Evolutionary conservation across 352 stramenopile genomes (phyloP).

Genomic region (Phytophthora megakarya): DNA sequence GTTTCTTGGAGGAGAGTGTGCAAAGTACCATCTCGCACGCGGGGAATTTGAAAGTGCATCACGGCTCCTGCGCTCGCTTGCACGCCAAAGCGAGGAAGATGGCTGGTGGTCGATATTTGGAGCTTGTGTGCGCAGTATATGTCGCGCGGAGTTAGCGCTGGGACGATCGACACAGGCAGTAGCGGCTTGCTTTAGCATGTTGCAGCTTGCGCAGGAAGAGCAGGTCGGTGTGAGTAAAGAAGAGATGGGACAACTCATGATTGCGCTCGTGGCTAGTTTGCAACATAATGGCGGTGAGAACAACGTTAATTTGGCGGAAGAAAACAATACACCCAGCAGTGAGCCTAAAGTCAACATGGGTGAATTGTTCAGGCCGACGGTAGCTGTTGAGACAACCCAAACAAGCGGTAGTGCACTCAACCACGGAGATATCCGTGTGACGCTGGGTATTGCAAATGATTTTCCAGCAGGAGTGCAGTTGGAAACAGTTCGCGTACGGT

Average conservation of each 20-base stretch:
- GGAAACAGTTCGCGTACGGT: slow-evolving; percentile 57
- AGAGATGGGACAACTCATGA: slow-evolving; percentile 56
- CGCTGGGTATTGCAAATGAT: slow-evolving; percentile 55
- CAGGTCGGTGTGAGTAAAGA: slow-evolving; percentile 50
- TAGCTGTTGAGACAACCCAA: slow-evolving; percentile 66
- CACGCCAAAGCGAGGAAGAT: slow-evolving; percentile 76
- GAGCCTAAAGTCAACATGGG: slow-evolving; percentile 51
- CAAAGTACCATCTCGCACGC: slow-evolving; percentile 58
- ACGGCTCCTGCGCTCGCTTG: slow-evolving; percentile 64
- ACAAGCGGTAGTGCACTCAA: slow-evolving; percentile 43
- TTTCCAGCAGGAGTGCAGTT: slow-evolving; percentile 65
- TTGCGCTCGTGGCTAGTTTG: slow-evolving; percentile 51
- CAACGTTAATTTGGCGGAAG: not conserved
- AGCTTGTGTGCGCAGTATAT: slow-evolving; percentile 60
- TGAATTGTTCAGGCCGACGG: slow-evolving; percentile 51
- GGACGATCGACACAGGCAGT: slow-evolving; percentile 60
- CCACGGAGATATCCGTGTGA: slow-evolving; percentile 65
- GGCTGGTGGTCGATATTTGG: slow-evolving; percentile 73
- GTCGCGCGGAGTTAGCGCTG: slow-evolving; percentile 56
- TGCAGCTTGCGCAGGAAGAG: slow-evolving; percentile 55
- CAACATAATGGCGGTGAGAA: slow-evolving; percentile 5
- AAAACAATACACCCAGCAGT: slow-evolving; percentile 3
- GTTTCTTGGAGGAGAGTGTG: slow-evolving; percentile 75
- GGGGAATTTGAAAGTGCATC: slow-evolving; percentile 71
- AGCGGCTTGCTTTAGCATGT: slow-evolving; percentile 65